Percentiles rank a stretch among this genome's conserved stretches.
These are phyloP conservation scores for Claviceps pazoutovae DNA, from an alignment of 2,329 filamentous ascomycete species.

Conservation along the genomic window DNA sequence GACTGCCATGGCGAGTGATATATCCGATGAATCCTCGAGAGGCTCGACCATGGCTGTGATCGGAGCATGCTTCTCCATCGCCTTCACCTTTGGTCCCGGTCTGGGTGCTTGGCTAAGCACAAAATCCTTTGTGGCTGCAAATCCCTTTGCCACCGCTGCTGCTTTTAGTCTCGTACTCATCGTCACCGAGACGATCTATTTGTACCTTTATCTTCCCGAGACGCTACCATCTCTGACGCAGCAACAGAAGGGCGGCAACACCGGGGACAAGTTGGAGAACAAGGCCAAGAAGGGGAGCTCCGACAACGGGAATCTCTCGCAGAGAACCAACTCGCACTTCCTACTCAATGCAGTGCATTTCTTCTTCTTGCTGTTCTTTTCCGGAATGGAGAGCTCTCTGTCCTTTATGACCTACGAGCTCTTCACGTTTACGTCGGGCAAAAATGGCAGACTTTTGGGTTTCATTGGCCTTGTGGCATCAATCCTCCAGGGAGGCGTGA, in stretches of 20 bases:
- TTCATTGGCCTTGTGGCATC: conserved; percentile 86
- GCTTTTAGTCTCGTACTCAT: conserved; percentile 77
- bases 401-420: conserved; percentile 96
- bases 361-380: conserved; percentile 89
- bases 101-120: conserved; percentile 76
- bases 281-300: neutral
- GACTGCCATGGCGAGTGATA: conserved; percentile 90
- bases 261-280: conserved; percentile 12
- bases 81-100: conserved; percentile 91
- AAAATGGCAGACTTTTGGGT: conserved; percentile 76
- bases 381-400: conserved; percentile 93
- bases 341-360: conserved; percentile 80
- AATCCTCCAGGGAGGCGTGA: conserved; percentile 84
- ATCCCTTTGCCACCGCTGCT: conserved; percentile 88
- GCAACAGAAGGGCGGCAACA: conserved; percentile 15
- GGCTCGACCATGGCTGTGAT: conserved; percentile 93
- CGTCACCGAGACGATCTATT: conserved; percentile 72
- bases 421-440: conserved; percentile 64
- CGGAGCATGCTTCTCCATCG: conserved; percentile 90
- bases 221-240: conserved; percentile 53
- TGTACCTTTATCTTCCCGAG: conserved; percentile 76
- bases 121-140: conserved; percentile 64
- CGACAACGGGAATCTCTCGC: conserved; percentile 13
- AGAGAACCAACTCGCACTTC: conserved; percentile 67
- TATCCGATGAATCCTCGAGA: conserved; percentile 71